Evolutionary conservation across 768 basidiomycete genomes (phyloP), one percentile per base, ranked within the genome.

Genomic region (Pholiota molesta): DNA sequence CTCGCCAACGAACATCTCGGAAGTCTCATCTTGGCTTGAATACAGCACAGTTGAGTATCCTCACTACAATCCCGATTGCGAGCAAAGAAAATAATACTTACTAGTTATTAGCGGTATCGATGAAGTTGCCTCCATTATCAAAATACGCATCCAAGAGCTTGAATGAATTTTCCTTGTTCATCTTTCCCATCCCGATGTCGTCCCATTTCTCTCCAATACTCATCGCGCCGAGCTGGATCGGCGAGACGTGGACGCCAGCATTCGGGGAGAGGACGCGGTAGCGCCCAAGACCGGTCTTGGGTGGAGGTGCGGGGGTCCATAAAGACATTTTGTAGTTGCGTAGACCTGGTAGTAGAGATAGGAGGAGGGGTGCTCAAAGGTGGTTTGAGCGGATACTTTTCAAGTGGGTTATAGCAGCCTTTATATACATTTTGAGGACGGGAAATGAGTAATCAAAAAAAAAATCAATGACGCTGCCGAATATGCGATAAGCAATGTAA

Each of bases 201-300:
- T 65, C 67, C 82, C 81, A 82, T 54, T 78, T 73, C 60, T 81
- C 77, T 7, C 82, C 82, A 40, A 83, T 78, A 71, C 73, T 81
- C 81, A 81, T 79, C 7, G 75, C 83, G 2, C 83, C 83, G 23
- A 85, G 77, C 28, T 73, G 72, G n/a, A 85, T 68, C 0, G 83
- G 82, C 2, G 83, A 85, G n/a, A 84, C 83, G 44, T 77, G 79
- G 40, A 83, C 70, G 9, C 80, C 80, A 1, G 83, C 79, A 13
- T 63, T 35, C 14, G 78, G 75, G 0, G 79, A 74, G 19, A 83
- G 71, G 21, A 69, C 64, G 29, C 81, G 78, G 66, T 80, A 77
- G n/a, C 75, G 68, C 13, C 76, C 78, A 13, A 79, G 77, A 8
- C 68, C 67, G 2, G 77, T 74, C 16, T 71, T 62, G 4, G 76